Evolutionary conservation across 2,329 filamentous ascomycete genomes (phyloP).

Genomic region (Paradendryphiella salina): DNA sequence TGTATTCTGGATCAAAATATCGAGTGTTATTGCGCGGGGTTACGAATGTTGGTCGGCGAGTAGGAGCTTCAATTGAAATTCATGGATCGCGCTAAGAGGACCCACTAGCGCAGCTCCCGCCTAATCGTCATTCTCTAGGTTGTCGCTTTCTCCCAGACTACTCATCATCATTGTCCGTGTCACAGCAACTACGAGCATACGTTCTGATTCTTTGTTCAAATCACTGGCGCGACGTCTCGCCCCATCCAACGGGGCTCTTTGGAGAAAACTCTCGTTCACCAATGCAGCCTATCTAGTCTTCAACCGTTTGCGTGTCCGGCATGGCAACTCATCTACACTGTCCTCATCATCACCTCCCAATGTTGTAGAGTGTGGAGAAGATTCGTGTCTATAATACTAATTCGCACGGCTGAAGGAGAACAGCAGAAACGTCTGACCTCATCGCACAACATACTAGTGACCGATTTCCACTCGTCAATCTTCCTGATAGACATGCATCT

Average conservation of each 20-base stretch:
- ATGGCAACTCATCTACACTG: no score
- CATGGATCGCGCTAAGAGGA: conserved; percentile 10
- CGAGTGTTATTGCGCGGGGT: neutral
- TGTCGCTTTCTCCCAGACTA: no score
- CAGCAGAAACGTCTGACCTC: neutral
- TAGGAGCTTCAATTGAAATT: conserved; percentile 14
- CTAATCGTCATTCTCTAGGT: neutral
- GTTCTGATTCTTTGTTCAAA: no score
- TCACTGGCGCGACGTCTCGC: no score
- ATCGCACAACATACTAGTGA: neutral
- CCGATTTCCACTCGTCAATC: neutral
- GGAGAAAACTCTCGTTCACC: no score
- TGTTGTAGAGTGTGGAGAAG: no score
- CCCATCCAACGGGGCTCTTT: no score
- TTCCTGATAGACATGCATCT: neutral
- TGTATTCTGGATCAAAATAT: neutral
- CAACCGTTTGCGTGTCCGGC: no score
- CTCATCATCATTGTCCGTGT: neutral
- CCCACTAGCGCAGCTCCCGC: conserved; percentile 8
- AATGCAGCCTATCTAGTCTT: no score
- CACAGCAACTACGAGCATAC: no score
- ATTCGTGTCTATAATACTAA: neutral
- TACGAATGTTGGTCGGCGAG: conserved; percentile 6
- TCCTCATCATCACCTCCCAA: no score
- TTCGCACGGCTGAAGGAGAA: neutral